phyloP scores from a whole-genome alignment of 495 filamentous ascomycete species.

The Aspergillus bridgeri region DNA sequence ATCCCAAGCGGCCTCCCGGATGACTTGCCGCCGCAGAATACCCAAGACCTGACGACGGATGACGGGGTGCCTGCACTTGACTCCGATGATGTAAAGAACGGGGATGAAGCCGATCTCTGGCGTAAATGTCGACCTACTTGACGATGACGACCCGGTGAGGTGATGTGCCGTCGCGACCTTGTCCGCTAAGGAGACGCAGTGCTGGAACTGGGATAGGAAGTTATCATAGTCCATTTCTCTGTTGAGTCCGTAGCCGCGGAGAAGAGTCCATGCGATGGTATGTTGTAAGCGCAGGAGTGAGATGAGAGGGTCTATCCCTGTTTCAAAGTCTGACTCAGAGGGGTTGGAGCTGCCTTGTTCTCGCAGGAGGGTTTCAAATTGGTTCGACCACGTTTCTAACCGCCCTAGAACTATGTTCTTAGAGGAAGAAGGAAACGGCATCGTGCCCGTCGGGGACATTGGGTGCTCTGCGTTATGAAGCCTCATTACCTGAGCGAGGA shows the following conservation, averaged over 20 bases:
- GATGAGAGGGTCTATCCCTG: constrained; percentile 2
- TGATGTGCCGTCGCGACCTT: constrained; percentile 9
- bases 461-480: constrained; percentile 8
- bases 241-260: constrained; percentile 14
- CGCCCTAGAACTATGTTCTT: constrained; percentile 6
- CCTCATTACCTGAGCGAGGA: constrained; percentile 11
- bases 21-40: constrained; percentile 25
- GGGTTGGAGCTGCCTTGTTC: constrained; percentile 1
- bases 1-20: constrained; percentile 32
- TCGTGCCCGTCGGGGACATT: constrained; percentile 9
- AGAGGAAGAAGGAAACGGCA: constrained; percentile 7
- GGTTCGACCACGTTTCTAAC: constrained; percentile 7
- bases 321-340: constrained; percentile 1
- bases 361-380: constrained; percentile 8
- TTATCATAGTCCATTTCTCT: constrained; percentile 11
- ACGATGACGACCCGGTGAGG: constrained; percentile 3
- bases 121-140: constrained; percentile 7
- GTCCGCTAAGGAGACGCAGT: constrained; percentile 6
- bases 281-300: constrained; percentile 20
- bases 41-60: constrained; percentile 21
- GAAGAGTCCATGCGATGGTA: constrained; percentile 25
- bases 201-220: constrained; percentile 8
- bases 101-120: constrained; percentile 11
- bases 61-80: constrained; percentile 28
- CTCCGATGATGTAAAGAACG: constrained; percentile 27